A percentile compares a stretch with the other conserved stretches of the same genome.
phyloP scores from a whole-genome alignment of 176 grass and related monocot genomes.

The Saccharum spontaneum region DNA sequence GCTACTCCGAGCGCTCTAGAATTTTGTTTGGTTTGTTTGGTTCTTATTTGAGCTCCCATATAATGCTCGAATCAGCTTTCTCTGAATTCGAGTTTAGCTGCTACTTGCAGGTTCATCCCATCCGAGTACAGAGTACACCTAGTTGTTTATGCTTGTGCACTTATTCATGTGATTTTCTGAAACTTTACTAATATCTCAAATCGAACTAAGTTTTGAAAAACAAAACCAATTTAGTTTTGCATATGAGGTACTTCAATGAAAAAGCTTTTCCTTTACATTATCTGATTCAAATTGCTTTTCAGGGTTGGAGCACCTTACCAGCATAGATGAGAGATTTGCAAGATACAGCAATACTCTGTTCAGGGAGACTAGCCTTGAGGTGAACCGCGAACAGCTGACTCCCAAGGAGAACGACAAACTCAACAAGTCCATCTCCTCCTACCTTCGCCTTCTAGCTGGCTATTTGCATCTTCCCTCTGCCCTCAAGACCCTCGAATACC shows the following conservation, averaged over 20 bases:
- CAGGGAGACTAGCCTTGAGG: constrained; percentile 75
- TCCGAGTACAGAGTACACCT: neutral
- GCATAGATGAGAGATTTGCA: constrained; percentile 58
- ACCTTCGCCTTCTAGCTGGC: constrained; percentile 75
- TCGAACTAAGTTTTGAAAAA: neutral
- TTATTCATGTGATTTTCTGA: neutral
- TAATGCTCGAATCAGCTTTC: neutral
- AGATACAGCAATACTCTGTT: constrained; percentile 69
- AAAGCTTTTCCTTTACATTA: neutral
- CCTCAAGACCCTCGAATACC: constrained; percentile 85
- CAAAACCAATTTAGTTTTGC: neutral
- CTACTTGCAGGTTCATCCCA: neutral
- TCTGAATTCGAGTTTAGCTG: neutral
- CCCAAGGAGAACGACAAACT: constrained; percentile 75
- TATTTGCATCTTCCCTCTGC: constrained; percentile 69
- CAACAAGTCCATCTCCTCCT: constrained; percentile 77
- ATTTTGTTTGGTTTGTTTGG: too few relatives aligned
- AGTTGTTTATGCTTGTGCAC: neutral
- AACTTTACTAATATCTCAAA: neutral
- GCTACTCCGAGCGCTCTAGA: neutral
- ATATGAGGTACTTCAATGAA: neutral
- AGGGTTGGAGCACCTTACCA: constrained; percentile 79
- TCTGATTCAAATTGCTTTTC: constrained; percentile 17
- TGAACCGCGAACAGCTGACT: constrained; percentile 71
- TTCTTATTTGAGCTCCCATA: neutral